Evolutionary conservation across 345 rosid genomes (phyloP).

Genomic region (Populus davidiana): DNA sequence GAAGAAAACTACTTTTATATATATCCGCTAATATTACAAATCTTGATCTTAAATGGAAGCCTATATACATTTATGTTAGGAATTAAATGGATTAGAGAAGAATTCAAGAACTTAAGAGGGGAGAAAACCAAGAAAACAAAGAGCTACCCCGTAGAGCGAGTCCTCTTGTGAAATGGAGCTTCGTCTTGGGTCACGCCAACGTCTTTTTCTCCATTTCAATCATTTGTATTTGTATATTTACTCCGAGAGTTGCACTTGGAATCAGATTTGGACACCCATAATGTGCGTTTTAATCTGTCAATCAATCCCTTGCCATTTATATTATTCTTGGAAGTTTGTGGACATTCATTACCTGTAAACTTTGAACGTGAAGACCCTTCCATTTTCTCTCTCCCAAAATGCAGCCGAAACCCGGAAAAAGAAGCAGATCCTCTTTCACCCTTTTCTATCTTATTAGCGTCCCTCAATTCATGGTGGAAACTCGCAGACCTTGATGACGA

Average conservation of each 20-base stretch:
- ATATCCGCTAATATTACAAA: too few relatives aligned
- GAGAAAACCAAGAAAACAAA: not conserved
- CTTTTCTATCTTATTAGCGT: slow-evolving; percentile 33
- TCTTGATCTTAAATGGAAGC: too few relatives aligned
- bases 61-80: too few relatives aligned
- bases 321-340: too few relatives aligned
- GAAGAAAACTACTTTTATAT: too few relatives aligned
- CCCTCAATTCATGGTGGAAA: slow-evolving; percentile 43
- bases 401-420: slow-evolving; percentile 39
- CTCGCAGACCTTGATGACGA: slow-evolving; percentile 49
- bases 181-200: not conserved
- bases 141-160: not conserved
- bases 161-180: not conserved
- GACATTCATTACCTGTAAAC: not conserved
- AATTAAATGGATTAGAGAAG: not conserved
- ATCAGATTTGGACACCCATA: slow-evolving; percentile 42
- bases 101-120: not conserved
- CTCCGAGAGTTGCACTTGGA: slow-evolving; percentile 16
- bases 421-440: slow-evolving; percentile 49
- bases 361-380: slow-evolving; percentile 9
- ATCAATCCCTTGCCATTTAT: slow-evolving; percentile 47
- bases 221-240: not conserved
- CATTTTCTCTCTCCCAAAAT: slow-evolving; percentile 13
- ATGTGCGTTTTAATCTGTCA: slow-evolving; percentile 49
- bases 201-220: not conserved